Conservation (phyloP, 78 protist species). For the Cavenderia fasciculata region DNA sequence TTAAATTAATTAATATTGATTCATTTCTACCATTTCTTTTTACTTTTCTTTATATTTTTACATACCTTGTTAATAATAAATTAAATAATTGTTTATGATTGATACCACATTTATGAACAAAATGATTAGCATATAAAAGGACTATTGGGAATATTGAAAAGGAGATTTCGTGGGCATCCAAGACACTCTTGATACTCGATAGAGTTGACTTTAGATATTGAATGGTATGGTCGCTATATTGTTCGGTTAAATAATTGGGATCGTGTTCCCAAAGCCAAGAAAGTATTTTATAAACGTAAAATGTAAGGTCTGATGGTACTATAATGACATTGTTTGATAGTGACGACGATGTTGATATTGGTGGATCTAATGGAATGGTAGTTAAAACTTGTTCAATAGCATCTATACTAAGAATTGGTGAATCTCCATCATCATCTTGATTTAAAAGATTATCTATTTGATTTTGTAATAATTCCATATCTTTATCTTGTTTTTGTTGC, state of each 20-base stretch:
- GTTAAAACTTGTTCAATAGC: too few species aligned
- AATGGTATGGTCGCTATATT: conserved; percentile 1
- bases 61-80: conserved; percentile 4
- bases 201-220: background rate
- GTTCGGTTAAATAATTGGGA: conserved; percentile 3
- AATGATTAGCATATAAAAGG: conserved; percentile 41
- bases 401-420: too few species aligned
- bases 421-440: too few species aligned
- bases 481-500: too few species aligned
- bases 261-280: conserved; percentile 52
- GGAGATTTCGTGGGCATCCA: conserved; percentile 33
- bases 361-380: too few species aligned
- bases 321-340: too few species aligned
- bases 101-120: conserved; percentile 58
- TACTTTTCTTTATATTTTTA: background rate
- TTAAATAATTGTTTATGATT: conserved; percentile 54
- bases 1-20: background rate
- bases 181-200: conserved; percentile 6
- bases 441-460: too few species aligned
- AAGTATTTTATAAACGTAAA: conserved; percentile 31
- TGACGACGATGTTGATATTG: too few species aligned
- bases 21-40: background rate
- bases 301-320: background rate
- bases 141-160: conserved; percentile 29
- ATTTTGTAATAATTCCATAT: too few species aligned